These are phyloP conservation scores for Botryococcus braunii DNA, from an alignment of 163 green algal genomes.

Conservation along the genomic window DNA sequence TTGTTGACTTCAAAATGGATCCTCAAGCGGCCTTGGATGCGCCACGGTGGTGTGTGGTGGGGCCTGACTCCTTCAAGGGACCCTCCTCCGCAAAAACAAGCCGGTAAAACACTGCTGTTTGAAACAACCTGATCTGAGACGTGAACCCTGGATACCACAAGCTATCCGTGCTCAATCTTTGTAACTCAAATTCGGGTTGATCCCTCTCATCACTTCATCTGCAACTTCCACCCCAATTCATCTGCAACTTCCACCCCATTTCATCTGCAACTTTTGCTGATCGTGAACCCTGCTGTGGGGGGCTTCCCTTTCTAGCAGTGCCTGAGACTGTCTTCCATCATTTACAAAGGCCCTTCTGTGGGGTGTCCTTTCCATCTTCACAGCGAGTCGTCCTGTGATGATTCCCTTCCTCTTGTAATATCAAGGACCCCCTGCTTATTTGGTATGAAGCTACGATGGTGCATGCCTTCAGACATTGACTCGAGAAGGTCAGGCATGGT, in stretches of 20 bases:
- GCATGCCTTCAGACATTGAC: too few relatives aligned
- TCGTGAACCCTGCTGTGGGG: too few relatives aligned
- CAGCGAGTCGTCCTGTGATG: too few relatives aligned
- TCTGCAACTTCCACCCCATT: background rate
- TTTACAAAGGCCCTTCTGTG: too few relatives aligned
- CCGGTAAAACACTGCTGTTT: constrained; percentile 6
- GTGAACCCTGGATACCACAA: background rate
- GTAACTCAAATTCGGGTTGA: background rate
- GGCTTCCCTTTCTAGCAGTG: too few relatives aligned
- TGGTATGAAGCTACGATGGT: too few relatives aligned
- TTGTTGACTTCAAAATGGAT: constrained; percentile 59
- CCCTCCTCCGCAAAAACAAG: constrained; percentile 29
- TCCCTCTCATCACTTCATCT: background rate
- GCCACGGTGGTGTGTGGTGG: constrained; percentile 50
- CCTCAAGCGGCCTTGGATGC: constrained; percentile 59
- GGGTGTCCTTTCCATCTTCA: too few relatives aligned
- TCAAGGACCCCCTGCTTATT: too few relatives aligned
- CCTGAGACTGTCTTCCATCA: too few relatives aligned
- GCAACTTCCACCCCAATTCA: background rate
- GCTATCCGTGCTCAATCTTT: background rate
- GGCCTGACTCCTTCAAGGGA: constrained; percentile 34
- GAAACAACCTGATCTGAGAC: background rate
- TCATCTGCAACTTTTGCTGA: background rate
- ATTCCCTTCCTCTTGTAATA: too few relatives aligned
- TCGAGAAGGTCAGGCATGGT: too few relatives aligned